Evolutionary conservation across 192 early-diverging fungal species (phyloP).

Genomic region (Entophlyctis helioformis): DNA sequence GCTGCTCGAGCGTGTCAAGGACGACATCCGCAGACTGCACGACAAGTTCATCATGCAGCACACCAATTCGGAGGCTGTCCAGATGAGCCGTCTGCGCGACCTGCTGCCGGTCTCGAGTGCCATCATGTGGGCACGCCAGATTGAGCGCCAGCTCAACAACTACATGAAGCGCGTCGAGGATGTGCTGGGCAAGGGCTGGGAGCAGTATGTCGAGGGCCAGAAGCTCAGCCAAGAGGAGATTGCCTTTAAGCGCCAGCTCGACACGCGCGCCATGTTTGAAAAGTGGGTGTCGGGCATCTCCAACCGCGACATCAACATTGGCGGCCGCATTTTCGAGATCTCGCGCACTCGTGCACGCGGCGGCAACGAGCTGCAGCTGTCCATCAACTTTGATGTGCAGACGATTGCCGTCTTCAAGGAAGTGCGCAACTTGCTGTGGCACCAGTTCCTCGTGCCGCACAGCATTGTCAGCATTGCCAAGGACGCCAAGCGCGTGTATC

Average conservation of each 20-base stretch:
- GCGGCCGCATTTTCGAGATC: slow-evolving; percentile 85
- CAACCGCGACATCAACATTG: slow-evolving; percentile 66
- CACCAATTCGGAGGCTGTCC: slow-evolving; percentile 71
- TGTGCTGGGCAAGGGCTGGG: slow-evolving; percentile 95
- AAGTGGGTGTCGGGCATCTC: slow-evolving; percentile 80
- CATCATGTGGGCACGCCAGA: slow-evolving; percentile 95
- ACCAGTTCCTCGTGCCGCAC: slow-evolving; percentile 87
- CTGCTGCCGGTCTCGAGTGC: slow-evolving; percentile 83
- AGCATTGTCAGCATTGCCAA: slow-evolving; percentile 82
- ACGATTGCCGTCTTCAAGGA: slow-evolving; percentile 98
- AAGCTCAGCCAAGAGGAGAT: slow-evolving; percentile 77
- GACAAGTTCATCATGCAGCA: slow-evolving; percentile 93
- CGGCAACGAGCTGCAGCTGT: slow-evolving; percentile 47
- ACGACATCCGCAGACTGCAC: slow-evolving; percentile 90
- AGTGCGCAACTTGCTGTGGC: slow-evolving; percentile 92
- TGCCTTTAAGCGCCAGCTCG: slow-evolving; percentile 88
- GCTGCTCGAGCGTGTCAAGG: slow-evolving; percentile 94
- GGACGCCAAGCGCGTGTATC: slow-evolving; percentile 95
- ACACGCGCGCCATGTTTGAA: slow-evolving; percentile 83
- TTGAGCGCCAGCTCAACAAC: slow-evolving; percentile 88
- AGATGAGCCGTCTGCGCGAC: slow-evolving; percentile 88
- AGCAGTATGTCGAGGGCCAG: slow-evolving; percentile 92
- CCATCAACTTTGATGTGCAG: slow-evolving; percentile 88
- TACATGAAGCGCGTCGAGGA: slow-evolving; percentile 98
- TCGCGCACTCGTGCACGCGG: slow-evolving; percentile 60